Percentiles rank a stretch among this genome's conserved stretches.
phyloP scores from a whole-genome alignment of 106 monocot species.

The Platanthera zijinensis region DNA sequence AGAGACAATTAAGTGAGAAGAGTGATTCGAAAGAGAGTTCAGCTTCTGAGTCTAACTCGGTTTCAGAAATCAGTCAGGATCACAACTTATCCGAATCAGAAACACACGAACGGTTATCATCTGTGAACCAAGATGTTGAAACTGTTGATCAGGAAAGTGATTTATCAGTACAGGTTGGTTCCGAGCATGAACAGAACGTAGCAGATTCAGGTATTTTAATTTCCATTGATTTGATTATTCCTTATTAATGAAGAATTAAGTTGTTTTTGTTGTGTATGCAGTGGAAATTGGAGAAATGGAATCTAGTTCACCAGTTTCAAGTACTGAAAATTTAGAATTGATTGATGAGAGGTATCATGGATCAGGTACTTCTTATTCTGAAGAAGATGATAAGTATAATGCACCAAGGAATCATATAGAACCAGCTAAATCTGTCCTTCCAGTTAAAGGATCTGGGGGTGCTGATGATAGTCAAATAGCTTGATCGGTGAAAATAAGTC shows the following conservation, averaged over 20 bases:
- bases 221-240: background rate
- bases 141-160: constrained; percentile 10
- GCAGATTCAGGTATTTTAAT: background rate
- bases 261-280: constrained; percentile 1
- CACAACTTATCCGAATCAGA: constrained; percentile 20
- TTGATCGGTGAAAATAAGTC: no score
- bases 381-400: constrained; percentile 14
- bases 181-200: background rate
- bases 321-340: constrained; percentile 9
- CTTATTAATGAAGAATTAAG: background rate
- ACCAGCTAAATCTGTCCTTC: constrained; percentile 10
- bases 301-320: constrained; percentile 10
- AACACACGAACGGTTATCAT: constrained; percentile 4
- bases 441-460: constrained; percentile 8
- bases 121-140: constrained; percentile 6
- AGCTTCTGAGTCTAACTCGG: constrained; percentile 20
- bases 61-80: constrained; percentile 23
- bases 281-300: constrained; percentile 13
- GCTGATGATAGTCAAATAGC: constrained; percentile 22
- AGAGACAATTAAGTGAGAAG: constrained; percentile 29
- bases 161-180: constrained; percentile 21
- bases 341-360: constrained; percentile 24
- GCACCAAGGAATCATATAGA: constrained; percentile 12
- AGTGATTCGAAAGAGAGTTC: constrained; percentile 30
- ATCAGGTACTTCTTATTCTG: constrained; percentile 27